Conservation (phyloP, 2,329 filamentous ascomycete species). For the Acephala macrosclerotiorum region DNA sequence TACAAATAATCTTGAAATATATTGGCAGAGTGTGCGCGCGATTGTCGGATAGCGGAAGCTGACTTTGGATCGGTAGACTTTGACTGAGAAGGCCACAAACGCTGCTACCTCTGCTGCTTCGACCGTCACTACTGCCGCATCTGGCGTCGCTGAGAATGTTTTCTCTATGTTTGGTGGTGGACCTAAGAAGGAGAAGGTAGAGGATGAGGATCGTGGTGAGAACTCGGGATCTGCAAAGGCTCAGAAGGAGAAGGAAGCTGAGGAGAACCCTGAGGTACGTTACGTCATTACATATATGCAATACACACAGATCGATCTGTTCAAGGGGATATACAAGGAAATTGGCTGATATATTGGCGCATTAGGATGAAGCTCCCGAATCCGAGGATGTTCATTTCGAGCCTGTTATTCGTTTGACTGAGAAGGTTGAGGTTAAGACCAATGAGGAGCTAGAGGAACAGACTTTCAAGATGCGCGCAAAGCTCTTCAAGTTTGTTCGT, state of each 20-base stretch:
- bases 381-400: conserved; percentile 96
- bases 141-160: conserved; percentile 65
- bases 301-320: background rate
- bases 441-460: conserved; percentile 99
- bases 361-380: conserved; percentile 78
- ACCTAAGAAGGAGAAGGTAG: conserved; percentile 96
- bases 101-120: conserved; percentile 48
- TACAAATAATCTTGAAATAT: conserved; percentile 11
- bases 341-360: conserved; percentile 28
- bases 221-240: conserved; percentile 89
- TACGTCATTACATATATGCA: no score
- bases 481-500: conserved; percentile 98
- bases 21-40: background rate
- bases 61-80: conserved; percentile 34
- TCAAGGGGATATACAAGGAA: conserved; percentile 6
- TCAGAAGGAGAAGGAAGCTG: conserved; percentile 61
- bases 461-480: conserved; percentile 99
- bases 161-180: conserved; percentile 99
- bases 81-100: conserved; percentile 45
- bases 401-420: conserved; percentile 93
- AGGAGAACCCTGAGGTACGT: conserved; percentile 45
- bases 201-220: conserved; percentile 80
- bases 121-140: conserved; percentile 49
- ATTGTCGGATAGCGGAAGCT: conserved; percentile 20
- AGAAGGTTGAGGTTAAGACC: conserved; percentile 97